Conservation (phyloP, 352 stramenopile genomes). For the Phytopythium kandeliae region DNA sequence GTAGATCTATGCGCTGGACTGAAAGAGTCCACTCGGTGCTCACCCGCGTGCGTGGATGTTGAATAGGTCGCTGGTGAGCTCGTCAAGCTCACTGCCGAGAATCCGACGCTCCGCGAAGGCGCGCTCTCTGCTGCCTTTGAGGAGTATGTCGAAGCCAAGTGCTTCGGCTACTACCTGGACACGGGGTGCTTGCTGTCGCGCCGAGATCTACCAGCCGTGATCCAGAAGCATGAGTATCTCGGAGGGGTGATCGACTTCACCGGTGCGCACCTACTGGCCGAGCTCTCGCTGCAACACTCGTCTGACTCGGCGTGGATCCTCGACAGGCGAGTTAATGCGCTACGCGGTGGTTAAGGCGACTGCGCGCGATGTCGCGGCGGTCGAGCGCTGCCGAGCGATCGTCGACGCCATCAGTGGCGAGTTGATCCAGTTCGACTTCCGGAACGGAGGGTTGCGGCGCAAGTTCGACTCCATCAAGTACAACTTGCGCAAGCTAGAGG, state of each 20-base stretch:
- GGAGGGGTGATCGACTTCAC: conserved; percentile 94
- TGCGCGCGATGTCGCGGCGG: conserved; percentile 69
- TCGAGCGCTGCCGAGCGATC: conserved; percentile 78
- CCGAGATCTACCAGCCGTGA: conserved; percentile 31
- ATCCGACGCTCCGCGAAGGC: conserved; percentile 76
- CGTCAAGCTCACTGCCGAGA: conserved; percentile 71
- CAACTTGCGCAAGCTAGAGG: conserved; percentile 90
- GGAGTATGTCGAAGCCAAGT: conserved; percentile 93
- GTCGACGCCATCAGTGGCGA: conserved; percentile 87
- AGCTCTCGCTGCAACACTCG: neutral
- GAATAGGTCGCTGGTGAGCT: conserved; percentile 69
- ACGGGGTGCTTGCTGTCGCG: conserved; percentile 50
- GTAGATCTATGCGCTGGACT: neutral
- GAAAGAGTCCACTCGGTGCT: neutral
- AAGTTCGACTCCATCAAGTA: conserved; percentile 96
- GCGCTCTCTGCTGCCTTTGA: conserved; percentile 87
- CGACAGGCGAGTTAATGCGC: conserved; percentile 75
- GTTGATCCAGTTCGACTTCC: conserved; percentile 93
- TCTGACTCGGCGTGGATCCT: neutral
- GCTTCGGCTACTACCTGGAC: conserved; percentile 86
- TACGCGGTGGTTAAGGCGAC: conserved; percentile 89
- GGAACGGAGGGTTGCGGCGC: conserved; percentile 88
- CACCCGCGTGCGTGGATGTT: neutral
- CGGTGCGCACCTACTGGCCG: conserved; percentile 37
- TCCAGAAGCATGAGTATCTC: conserved; percentile 90